A percentile compares a stretch with the other conserved stretches of the same genome.
Conservation (phyloP, 164 flowering plant genomes). For the Echeveria elegans region DNA sequence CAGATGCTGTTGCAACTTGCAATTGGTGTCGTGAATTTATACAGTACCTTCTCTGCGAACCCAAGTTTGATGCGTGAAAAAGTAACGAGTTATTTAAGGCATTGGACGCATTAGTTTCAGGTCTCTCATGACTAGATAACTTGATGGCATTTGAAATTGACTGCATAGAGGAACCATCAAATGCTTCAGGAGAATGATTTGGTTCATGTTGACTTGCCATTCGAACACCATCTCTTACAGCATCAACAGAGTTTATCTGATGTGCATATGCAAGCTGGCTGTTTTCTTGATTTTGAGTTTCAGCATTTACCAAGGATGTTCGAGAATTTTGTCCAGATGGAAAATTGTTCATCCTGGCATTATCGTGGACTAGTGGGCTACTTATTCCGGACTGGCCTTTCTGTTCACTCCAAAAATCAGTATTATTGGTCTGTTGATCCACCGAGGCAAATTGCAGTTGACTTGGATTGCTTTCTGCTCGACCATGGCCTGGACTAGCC, state of each 20-base stretch:
- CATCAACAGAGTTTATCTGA: neutral
- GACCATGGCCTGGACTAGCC: neutral
- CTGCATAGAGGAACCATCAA: neutral
- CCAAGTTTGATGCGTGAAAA: neutral
- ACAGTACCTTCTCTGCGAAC: neutral
- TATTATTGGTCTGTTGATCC: neutral
- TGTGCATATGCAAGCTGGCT: neutral
- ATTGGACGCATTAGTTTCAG: neutral
- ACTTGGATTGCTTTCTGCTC: neutral
- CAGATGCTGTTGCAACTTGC: neutral
- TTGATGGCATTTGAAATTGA: neutral
- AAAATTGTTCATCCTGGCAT: conserved; percentile 5
- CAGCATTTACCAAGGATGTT: neutral
- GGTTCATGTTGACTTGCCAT: neutral
- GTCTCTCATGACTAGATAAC: neutral
- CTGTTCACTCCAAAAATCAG: conserved; percentile 1
- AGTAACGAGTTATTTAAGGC: neutral
- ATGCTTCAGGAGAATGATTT: neutral
- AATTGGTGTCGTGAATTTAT: neutral
- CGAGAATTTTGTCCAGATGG: neutral
- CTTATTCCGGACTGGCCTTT: conserved; percentile 1
- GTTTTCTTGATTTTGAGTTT: conserved; percentile 1
- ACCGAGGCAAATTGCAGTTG: neutral
- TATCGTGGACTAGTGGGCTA: neutral
- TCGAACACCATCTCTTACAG: neutral